Conservation (phyloP, 768 basidiomycete genomes). For the Agaricus sinodeliciosus region DNA sequence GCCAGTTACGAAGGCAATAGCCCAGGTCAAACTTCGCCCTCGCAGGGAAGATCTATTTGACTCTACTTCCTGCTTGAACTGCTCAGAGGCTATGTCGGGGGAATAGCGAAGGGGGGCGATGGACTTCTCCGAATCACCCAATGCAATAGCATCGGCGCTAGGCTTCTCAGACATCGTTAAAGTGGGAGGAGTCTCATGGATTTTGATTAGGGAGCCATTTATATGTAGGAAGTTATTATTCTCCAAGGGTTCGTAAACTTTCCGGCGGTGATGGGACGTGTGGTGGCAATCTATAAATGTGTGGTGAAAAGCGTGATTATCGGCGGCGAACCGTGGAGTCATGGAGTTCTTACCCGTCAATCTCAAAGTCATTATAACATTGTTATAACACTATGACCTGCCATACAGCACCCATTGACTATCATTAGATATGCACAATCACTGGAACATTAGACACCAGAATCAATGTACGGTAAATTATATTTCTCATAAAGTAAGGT, state of each 20-base stretch:
- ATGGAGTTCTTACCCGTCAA: background rate
- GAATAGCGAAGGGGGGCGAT: background rate
- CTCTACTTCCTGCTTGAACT: slow-evolving; percentile 29
- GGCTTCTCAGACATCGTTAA: background rate
- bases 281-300: background rate
- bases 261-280: slow-evolving; percentile 1
- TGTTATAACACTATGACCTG: background rate
- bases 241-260: background rate
- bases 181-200: background rate
- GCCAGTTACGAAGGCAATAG: slow-evolving; percentile 50
- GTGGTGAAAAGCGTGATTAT: slow-evolving; percentile 6
- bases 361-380: background rate
- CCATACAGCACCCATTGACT: no score
- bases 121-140: slow-evolving; percentile 8
- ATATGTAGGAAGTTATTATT: background rate
- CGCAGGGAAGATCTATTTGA: slow-evolving; percentile 26
- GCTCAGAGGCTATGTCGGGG: slow-evolving; percentile 15
- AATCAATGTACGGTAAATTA: no score
- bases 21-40: slow-evolving; percentile 38
- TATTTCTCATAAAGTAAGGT: no score
- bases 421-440: no score
- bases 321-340: background rate
- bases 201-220: background rate
- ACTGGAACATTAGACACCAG: no score
- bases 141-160: background rate